Percentiles rank a stretch among this genome's conserved stretches.
phyloP scores from a whole-genome alignment of 129 eudicot species.

The Heracleum sosnowskyi region DNA sequence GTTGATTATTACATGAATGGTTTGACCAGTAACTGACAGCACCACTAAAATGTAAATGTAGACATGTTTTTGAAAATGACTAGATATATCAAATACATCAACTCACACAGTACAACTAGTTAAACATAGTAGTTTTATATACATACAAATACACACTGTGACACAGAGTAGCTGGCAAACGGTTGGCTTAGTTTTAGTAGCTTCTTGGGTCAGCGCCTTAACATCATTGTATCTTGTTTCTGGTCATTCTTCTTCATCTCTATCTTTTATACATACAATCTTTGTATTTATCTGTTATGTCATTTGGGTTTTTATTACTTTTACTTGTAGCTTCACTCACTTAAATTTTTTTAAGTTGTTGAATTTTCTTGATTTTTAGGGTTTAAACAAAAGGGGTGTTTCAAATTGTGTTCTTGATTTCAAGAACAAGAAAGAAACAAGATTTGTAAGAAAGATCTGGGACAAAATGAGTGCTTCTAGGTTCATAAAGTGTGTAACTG shows the following conservation, averaged over 20 bases:
- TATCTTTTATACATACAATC: background rate
- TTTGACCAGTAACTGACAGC: background rate
- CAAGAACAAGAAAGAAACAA: background rate
- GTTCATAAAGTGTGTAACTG: constrained; percentile 94
- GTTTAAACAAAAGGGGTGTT: background rate
- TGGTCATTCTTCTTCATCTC: background rate
- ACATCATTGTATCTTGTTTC: background rate
- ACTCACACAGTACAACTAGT: background rate
- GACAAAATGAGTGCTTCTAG: constrained; percentile 40
- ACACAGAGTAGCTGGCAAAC: constrained; percentile 3
- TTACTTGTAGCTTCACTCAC: background rate
- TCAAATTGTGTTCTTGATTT: background rate
- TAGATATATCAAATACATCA: background rate
- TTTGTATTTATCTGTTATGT: background rate
- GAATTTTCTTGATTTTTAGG: background rate
- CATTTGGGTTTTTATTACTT: background rate
- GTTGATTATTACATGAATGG: background rate
- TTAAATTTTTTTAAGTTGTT: background rate
- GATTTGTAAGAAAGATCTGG: background rate
- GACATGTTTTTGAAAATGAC: background rate
- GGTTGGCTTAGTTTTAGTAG: background rate
- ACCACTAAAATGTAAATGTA: background rate
- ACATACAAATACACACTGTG: background rate
- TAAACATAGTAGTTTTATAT: background rate
- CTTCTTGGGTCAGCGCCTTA: constrained; percentile 5